phyloP scores from a whole-genome alignment of 108 stramenopile genomes.

The Fistulifera solaris region DNA sequence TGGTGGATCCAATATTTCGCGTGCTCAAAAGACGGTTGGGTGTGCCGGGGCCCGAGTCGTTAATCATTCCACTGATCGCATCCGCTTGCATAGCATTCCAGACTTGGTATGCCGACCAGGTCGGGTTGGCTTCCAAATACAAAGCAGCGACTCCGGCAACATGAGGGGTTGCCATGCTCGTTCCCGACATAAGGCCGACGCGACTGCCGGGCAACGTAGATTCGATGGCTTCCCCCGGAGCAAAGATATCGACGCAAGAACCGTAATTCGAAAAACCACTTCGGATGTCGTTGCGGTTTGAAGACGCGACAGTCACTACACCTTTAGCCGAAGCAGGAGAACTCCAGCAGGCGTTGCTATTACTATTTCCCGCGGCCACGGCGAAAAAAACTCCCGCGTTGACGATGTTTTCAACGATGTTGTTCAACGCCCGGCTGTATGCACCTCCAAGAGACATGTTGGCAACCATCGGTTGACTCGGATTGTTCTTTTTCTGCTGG shows the following conservation, averaged over 20 bases:
- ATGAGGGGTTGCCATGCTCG: conserved; percentile 44
- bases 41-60: too few species aligned
- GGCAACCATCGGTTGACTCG: neutral
- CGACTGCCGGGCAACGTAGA: neutral
- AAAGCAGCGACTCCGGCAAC: conserved; percentile 40
- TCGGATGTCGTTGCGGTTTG: neutral
- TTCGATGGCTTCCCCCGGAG: neutral
- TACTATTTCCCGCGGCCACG: neutral
- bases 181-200: conserved; percentile 20
- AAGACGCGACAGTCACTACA: neutral
- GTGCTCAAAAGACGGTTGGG: too few species aligned
- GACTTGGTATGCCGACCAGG: conserved; percentile 17
- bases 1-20: too few species aligned
- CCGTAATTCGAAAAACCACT: neutral
- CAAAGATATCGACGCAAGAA: conserved; percentile 1
- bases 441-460: neutral
- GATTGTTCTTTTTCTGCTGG: neutral
- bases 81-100: too few species aligned
- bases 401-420: neutral
- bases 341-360: neutral
- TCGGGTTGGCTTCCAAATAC: conserved; percentile 1
- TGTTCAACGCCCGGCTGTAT: neutral
- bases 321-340: neutral
- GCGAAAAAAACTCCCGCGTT: neutral
- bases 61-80: too few species aligned